Evolutionary conservation across 2,329 filamentous ascomycete genomes (phyloP).

Genomic region (Aspergillus quadricinctus): DNA sequence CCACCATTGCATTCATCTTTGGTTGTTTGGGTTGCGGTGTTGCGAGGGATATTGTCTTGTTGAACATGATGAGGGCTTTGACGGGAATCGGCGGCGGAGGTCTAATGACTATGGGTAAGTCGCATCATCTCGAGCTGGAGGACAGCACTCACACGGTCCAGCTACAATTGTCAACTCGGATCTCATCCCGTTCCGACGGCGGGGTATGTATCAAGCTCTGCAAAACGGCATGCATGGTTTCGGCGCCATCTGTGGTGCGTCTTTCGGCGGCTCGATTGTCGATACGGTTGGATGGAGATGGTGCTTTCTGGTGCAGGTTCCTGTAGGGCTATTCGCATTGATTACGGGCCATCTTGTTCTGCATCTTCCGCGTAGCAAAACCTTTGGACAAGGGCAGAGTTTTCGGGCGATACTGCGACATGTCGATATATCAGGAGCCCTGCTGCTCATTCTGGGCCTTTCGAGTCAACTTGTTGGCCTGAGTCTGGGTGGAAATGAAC

Average conservation of each 20-base stretch:
- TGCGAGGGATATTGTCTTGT: slow-evolving; percentile 62
- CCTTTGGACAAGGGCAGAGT: slow-evolving; percentile 16
- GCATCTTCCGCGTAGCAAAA: slow-evolving; percentile 30
- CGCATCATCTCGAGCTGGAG: background rate
- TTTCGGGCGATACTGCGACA: slow-evolving; percentile 46
- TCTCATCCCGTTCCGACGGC: slow-evolving; percentile 66
- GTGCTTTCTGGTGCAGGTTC: slow-evolving; percentile 59
- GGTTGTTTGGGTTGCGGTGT: slow-evolving; percentile 67
- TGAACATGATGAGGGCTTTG: slow-evolving; percentile 66
- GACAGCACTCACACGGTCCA: slow-evolving; percentile 4
- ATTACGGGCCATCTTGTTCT: slow-evolving; percentile 52
- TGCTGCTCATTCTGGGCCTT: slow-evolving; percentile 55
- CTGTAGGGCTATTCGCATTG: slow-evolving; percentile 54
- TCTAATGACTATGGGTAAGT: slow-evolving; percentile 57
- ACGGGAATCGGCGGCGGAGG: slow-evolving; percentile 72
- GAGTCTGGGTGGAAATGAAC: slow-evolving; percentile 44
- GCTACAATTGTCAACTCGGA: slow-evolving; percentile 67
- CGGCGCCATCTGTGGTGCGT: slow-evolving; percentile 55
- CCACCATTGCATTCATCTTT: slow-evolving; percentile 58
- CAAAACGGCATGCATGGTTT: slow-evolving; percentile 61
- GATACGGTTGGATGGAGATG: slow-evolving; percentile 45
- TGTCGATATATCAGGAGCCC: slow-evolving; percentile 56
- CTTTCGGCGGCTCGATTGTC: slow-evolving; percentile 41
- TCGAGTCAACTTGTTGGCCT: slow-evolving; percentile 50
- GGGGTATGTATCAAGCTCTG: slow-evolving; percentile 66